These are phyloP conservation scores for Annulohypoxylon nitens DNA, from an alignment of 495 filamentous ascomycete species.

Conservation along the genomic window DNA sequence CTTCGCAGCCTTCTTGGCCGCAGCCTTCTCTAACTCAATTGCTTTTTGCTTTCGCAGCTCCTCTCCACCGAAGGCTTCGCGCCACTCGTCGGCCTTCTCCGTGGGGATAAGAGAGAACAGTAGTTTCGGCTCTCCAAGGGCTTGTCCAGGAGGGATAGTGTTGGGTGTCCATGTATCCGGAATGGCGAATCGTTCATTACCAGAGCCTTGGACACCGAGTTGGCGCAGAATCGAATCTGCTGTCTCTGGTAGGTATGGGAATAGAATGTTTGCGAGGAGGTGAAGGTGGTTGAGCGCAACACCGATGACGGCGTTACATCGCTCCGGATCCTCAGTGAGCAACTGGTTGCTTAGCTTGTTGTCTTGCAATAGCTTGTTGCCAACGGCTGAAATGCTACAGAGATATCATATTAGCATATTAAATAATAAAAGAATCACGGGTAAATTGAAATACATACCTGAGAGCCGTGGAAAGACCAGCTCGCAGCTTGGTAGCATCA, in stretches of 20 bases:
- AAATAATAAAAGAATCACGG: background rate
- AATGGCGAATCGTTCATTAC: slow-evolving; percentile 73
- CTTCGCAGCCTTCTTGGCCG: slow-evolving; percentile 70
- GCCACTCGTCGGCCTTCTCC: slow-evolving; percentile 87
- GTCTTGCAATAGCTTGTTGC: slow-evolving; percentile 86
- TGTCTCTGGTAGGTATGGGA: slow-evolving; percentile 90
- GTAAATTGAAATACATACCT: slow-evolving; percentile 19
- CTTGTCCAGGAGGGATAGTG: slow-evolving; percentile 77
- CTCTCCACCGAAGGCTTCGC: slow-evolving; percentile 77
- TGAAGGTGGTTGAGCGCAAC: slow-evolving; percentile 84
- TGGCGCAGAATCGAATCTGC: slow-evolving; percentile 78
- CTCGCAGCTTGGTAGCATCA: slow-evolving; percentile 79
- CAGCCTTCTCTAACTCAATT: slow-evolving; percentile 62
- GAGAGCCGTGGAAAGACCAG: slow-evolving; percentile 77
- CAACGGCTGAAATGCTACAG: slow-evolving; percentile 70
- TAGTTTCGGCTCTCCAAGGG: slow-evolving; percentile 83
- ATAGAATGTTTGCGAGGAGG: slow-evolving; percentile 79
- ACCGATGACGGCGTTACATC: slow-evolving; percentile 82
- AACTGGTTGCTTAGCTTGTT: slow-evolving; percentile 86
- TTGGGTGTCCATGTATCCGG: slow-evolving; percentile 76
- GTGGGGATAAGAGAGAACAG: slow-evolving; percentile 88
- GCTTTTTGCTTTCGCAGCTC: slow-evolving; percentile 56
- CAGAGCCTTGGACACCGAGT: slow-evolving; percentile 57
- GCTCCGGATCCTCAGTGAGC: slow-evolving; percentile 77
- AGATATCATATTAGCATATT: slow-evolving; percentile 17